These are phyloP conservation scores for Dendryphion nanum DNA, from an alignment of 2,329 filamentous ascomycete species.

Conservation along the genomic window DNA sequence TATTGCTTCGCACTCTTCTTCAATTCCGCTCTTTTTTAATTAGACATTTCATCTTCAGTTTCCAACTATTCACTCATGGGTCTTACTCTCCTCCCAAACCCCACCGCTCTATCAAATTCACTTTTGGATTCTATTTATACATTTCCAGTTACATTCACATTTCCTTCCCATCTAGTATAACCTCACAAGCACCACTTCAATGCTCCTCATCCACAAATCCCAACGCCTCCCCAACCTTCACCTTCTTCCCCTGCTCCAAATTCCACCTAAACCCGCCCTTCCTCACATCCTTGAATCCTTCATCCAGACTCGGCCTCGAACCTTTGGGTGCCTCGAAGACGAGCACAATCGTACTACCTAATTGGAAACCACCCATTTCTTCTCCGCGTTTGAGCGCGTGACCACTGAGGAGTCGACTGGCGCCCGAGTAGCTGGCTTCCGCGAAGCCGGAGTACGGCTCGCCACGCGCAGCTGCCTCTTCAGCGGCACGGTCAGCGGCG, in stretches of 20 bases:
- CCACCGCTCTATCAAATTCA: too few relatives aligned
- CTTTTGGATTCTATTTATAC: too few relatives aligned
- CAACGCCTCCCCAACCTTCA: slow-evolving; percentile 85
- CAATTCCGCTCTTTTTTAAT: too few relatives aligned
- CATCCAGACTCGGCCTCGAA: slow-evolving; percentile 54
- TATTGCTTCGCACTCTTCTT: too few relatives aligned
- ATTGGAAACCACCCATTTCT: slow-evolving; percentile 97
- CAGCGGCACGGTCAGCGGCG: slow-evolving; percentile 80
- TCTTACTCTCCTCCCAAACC: too few relatives aligned
- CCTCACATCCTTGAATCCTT: slow-evolving; percentile 53
- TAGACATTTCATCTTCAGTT: too few relatives aligned
- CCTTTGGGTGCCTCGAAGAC: slow-evolving; percentile 91
- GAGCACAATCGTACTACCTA: slow-evolving; percentile 91
- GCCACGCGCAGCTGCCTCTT: slow-evolving; percentile 70
- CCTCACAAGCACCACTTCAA: slow-evolving; percentile 5
- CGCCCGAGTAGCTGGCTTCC: slow-evolving; percentile 82
- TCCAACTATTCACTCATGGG: too few relatives aligned
- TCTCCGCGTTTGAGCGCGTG: slow-evolving; percentile 83
- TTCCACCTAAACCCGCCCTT: slow-evolving; percentile 79
- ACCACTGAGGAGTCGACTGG: slow-evolving; percentile 75
- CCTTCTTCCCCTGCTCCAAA: slow-evolving; percentile 80
- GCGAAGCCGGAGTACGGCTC: slow-evolving; percentile 88
- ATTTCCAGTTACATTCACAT: too few relatives aligned
- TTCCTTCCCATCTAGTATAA: too few relatives aligned
- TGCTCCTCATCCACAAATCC: slow-evolving; percentile 65